These are phyloP conservation scores for Penicillium cinerascens DNA, from an alignment of 495 filamentous ascomycete species.

Conservation along the genomic window DNA sequence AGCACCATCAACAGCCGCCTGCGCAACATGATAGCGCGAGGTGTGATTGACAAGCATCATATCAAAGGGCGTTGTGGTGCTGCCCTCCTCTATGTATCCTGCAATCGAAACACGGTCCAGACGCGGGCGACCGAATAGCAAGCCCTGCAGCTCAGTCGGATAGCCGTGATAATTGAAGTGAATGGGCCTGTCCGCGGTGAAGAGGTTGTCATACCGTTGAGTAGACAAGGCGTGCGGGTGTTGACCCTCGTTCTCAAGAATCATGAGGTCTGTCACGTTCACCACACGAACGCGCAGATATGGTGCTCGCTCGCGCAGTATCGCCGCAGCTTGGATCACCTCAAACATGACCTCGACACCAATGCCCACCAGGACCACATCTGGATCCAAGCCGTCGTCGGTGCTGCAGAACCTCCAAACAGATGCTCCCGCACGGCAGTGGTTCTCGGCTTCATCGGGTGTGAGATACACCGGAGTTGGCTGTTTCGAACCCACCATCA, in stretches of 20 bases:
- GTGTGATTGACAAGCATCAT: conserved; percentile 69
- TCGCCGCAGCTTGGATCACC: conserved; percentile 59
- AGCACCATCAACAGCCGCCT: conserved; percentile 51
- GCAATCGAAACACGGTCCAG: conserved; percentile 52
- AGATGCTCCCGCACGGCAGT: conserved; percentile 62
- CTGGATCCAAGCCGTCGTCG: conserved; percentile 55
- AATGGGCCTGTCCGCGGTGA: conserved; percentile 57
- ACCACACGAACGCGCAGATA: conserved; percentile 59
- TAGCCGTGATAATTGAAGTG: conserved; percentile 76
- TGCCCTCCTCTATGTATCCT: conserved; percentile 70
- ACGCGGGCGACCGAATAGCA: conserved; percentile 57
- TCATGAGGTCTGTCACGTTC: conserved; percentile 74
- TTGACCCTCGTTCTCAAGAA: conserved; percentile 53
- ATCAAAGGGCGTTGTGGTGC: conserved; percentile 69
- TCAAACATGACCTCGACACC: conserved; percentile 71
- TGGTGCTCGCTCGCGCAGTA: conserved; percentile 53
- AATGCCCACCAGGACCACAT: conserved; percentile 67
- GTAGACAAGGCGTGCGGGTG: conserved; percentile 61
- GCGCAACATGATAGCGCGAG: conserved; percentile 60
- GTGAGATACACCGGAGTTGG: conserved; percentile 65
- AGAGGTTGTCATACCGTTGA: conserved; percentile 55
- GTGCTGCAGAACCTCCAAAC: conserved; percentile 65
- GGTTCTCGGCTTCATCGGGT: conserved; percentile 60
- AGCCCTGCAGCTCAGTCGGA: conserved; percentile 55
- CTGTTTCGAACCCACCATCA: conserved; percentile 73